Evolutionary conservation across 1,284 basidiomycete genomes (phyloP), one percentile per base, ranked within the genome.

Genomic region (Ceratobasidium papillatum): DNA sequence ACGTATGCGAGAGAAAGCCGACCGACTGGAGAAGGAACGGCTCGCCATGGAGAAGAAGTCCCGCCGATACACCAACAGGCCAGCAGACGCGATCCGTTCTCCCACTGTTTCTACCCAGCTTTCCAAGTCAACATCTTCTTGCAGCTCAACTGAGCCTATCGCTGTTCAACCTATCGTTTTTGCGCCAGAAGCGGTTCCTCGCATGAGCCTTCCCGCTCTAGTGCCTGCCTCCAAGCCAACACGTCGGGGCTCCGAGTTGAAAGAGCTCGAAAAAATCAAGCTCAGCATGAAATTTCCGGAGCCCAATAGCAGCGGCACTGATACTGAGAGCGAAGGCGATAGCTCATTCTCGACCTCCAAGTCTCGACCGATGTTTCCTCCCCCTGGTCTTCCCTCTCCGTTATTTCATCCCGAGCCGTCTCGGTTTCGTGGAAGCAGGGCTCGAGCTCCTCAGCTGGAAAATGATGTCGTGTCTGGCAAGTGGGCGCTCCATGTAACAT

Each of bases 301-400:
- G 34, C 22, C 71, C 3, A 59, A 30, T 34, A 45, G 59, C 22
- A 62, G 71, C 36, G 56, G 49, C n/a, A 52, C 59, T 22, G 71
- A 73, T 7, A 63, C 71, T 4, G 71, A 73, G n/a, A 73, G 71
- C 43, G 71, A 73, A 45, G 34, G 34, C 22, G 71, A 63, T 25
- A 62, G 19, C 27, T 73, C 56, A 2, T 61, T 34, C 27, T 49
- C 59, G 1, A 27, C 17, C 38, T 41, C 38, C 3, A 38, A 45
- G 38, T 3, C 22, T 27, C 32, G 12, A 27, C 3, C 32, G n/a
- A 52, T 32, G 19, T 52, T 51, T 17, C 43, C 47, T 9, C 64
- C 64, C 12, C 64, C 64, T 12, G 45, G 49, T 52, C 45, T 49
- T 45, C 14, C 25, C 11, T 49, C 64, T 25, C 64, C 49, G 12